Conservation (phyloP, 1,284 basidiomycete genomes). For the Apiotrichum gracile region DNA sequence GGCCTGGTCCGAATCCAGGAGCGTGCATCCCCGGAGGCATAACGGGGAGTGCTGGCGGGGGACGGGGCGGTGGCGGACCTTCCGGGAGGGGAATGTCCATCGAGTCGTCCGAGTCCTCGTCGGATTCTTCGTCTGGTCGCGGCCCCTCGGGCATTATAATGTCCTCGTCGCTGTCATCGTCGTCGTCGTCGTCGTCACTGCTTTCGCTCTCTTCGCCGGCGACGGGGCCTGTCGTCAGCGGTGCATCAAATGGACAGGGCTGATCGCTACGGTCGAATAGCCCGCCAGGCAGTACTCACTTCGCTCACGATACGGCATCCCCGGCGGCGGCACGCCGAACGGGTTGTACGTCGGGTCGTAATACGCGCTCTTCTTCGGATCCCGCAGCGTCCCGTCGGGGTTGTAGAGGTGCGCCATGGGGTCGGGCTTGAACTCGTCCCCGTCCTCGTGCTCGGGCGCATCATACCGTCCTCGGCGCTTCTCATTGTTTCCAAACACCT, state of each 20-base stretch:
- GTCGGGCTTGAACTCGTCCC: conserved; percentile 9
- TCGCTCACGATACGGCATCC: conserved; percentile 87
- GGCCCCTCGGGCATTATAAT: conserved; percentile 80
- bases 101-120: conserved; percentile 51
- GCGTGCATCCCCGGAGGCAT: conserved; percentile 17
- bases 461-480: conserved; percentile 28
- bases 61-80: conserved; percentile 46
- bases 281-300: conserved; percentile 52
- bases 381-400: conserved; percentile 70
- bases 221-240: conserved; percentile 4
- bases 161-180: conserved; percentile 58
- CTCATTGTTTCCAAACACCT: conserved; percentile 55
- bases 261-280: background rate
- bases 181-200: conserved; percentile 5
- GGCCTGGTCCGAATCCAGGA: conserved; percentile 14
- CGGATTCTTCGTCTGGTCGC: conserved; percentile 52
- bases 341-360: conserved; percentile 92
- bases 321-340: conserved; percentile 89
- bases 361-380: conserved; percentile 84
- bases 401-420: conserved; percentile 55
- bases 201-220: background rate
- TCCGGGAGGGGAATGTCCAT: conserved; percentile 32
- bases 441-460: conserved; percentile 47
- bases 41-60: conserved; percentile 19
- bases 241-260: no score